A percentile compares a stretch with the other conserved stretches of the same genome.
Conservation (phyloP, 1,139 yeast genomes). For the Blastobotrys ciferrii region DNA sequence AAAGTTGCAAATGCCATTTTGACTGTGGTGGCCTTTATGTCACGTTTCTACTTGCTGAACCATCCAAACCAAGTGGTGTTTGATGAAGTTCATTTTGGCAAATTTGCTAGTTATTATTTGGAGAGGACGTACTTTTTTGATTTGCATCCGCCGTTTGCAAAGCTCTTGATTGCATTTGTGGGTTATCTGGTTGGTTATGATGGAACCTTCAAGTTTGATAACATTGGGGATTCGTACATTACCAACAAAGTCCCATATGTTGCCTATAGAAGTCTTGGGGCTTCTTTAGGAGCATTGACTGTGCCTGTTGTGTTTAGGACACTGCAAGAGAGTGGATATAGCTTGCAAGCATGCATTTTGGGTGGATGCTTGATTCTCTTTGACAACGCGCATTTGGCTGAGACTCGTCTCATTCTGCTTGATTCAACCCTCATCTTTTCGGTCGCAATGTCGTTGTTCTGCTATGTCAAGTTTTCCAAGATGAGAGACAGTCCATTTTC, state of each 20-base stretch:
- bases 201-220: conserved; percentile 87
- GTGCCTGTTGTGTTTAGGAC: conserved; percentile 82
- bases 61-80: conserved; percentile 88
- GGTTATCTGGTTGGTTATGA: conserved; percentile 89
- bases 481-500: conserved; percentile 67
- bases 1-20: conserved; percentile 37
- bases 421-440: conserved; percentile 86
- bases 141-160: conserved; percentile 97
- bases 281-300: conserved; percentile 76
- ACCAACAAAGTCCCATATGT: conserved; percentile 80
- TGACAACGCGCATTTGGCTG: conserved; percentile 90
- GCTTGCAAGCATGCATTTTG: conserved; percentile 72
- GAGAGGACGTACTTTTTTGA: conserved; percentile 57
- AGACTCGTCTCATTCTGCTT: conserved; percentile 82
- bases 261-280: conserved; percentile 80
- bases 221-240: conserved; percentile 81
- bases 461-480: conserved; percentile 77
- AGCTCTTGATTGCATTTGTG: conserved; percentile 81
- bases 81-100: conserved; percentile 97
- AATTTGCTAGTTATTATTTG: conserved; percentile 43
- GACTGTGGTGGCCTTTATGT: conserved; percentile 62
- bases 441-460: conserved; percentile 74
- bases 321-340: conserved; percentile 77
- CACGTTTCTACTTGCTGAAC: conserved; percentile 70
- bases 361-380: conserved; percentile 81